Percentiles rank a stretch among this genome's conserved stretches.
phyloP scores from a whole-genome alignment of 208 protist species.

The Novymonas esmeraldas region DNA sequence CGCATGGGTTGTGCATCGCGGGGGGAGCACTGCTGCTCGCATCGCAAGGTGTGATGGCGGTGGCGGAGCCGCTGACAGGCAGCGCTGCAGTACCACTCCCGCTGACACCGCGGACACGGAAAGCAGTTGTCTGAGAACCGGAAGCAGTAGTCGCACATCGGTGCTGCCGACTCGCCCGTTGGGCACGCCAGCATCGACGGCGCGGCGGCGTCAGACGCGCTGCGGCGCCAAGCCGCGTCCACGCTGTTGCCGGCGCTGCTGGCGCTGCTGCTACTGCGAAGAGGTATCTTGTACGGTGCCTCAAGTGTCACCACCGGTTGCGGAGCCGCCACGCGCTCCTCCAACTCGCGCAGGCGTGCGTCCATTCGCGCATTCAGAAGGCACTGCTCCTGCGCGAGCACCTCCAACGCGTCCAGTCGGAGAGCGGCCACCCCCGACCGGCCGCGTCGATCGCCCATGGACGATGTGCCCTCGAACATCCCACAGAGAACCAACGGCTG shows the following conservation, averaged over 20 bases:
- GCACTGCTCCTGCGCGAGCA: conserved; percentile 17
- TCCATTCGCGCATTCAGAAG: conserved; percentile 9
- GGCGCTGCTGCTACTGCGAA: too few species aligned
- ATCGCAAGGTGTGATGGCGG: conserved; percentile 44
- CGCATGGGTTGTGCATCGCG: background rate
- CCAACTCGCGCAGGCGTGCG: background rate
- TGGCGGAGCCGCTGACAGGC: conserved; percentile 55
- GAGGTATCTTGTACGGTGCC: background rate
- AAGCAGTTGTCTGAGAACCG: conserved; percentile 33
- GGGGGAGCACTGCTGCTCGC: conserved; percentile 15
- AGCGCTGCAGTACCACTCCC: conserved; percentile 81
- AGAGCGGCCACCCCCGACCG: conserved; percentile 12
- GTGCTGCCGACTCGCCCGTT: background rate
- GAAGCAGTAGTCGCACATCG: conserved; percentile 78
- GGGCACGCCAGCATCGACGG: background rate
- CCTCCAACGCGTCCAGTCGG: conserved; percentile 14
- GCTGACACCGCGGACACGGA: conserved; percentile 47
- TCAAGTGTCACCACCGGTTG: background rate
- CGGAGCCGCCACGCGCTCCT: background rate
- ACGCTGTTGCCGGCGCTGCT: background rate
- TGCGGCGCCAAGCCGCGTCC: too few species aligned
- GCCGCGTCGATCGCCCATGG: conserved; percentile 5
- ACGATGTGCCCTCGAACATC: too few species aligned
- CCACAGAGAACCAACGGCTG: too few species aligned
- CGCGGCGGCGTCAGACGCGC: background rate